phyloP scores from a whole-genome alignment of 2,329 filamentous ascomycete species.

The Penicillium sp. region DNA sequence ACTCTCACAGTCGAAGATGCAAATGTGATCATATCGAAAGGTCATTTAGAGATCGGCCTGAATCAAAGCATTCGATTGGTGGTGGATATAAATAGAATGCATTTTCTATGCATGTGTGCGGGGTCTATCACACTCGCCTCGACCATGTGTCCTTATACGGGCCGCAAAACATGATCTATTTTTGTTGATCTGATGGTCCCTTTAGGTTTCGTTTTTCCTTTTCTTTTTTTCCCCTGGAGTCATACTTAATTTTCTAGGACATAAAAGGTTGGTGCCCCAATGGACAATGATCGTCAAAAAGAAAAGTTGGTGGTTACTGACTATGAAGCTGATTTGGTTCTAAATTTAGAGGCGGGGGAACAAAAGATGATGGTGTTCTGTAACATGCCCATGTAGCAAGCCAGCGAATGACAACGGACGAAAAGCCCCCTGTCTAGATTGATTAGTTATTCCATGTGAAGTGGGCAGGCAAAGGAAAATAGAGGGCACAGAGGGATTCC shows the following conservation, averaged over 20 bases:
- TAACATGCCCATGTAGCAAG: not conserved
- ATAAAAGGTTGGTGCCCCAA: not conserved
- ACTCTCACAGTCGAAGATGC: not conserved
- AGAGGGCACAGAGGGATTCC: conserved; percentile 1
- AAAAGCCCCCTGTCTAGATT: not conserved
- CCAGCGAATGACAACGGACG: not conserved
- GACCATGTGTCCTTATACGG: not conserved
- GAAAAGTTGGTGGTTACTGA: not conserved
- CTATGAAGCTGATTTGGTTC: not conserved
- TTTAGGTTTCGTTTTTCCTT: not conserved
- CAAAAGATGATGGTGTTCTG: not conserved
- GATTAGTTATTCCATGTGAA: not conserved
- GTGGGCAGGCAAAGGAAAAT: not conserved
- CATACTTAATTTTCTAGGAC: not conserved
- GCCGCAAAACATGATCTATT: not conserved
- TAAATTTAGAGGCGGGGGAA: conserved; percentile 19
- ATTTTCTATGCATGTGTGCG: not conserved
- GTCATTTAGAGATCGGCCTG: not conserved
- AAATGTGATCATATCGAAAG: not conserved
- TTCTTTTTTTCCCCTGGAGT: no score
- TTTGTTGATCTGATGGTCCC: not conserved
- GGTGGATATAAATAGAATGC: not conserved
- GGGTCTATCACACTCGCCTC: not conserved
- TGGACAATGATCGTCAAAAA: not conserved
- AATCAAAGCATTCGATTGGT: not conserved